phyloP scores from a whole-genome alignment of 768 basidiomycete genomes.

The Cyclocybe aegerita region DNA sequence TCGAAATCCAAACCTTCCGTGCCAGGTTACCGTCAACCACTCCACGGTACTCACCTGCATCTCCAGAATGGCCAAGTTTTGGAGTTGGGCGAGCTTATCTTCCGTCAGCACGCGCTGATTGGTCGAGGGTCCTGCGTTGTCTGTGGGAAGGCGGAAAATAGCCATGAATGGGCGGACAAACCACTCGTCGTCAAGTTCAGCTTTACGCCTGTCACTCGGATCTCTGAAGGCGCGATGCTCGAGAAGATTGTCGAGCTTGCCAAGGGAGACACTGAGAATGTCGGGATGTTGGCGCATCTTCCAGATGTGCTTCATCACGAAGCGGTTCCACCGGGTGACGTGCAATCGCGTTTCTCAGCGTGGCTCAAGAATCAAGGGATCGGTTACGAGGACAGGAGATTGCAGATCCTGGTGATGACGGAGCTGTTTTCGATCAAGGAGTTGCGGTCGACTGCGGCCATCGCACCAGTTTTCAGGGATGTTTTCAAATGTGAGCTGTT shows the following conservation, averaged over 20 bases:
- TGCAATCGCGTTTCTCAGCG: not conserved
- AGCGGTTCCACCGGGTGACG: not conserved
- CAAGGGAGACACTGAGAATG: not conserved
- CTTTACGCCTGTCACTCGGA: not conserved
- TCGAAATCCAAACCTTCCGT: too few species aligned
- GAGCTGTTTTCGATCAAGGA: conserved; percentile 3
- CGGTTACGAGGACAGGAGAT: not conserved
- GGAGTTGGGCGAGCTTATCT: not conserved
- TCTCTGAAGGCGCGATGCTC: conserved; percentile 1
- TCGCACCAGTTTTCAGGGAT: not conserved
- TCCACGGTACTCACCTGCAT: not conserved
- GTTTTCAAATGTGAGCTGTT: not conserved
- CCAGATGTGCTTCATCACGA: conserved; percentile 1
- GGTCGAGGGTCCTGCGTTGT: conserved; percentile 10
- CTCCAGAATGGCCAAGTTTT: not conserved
- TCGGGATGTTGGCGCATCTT: not conserved
- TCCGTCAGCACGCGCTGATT: conserved; percentile 4
- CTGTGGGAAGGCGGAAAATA: not conserved
- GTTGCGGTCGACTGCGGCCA: not conserved
- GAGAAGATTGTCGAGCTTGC: not conserved
- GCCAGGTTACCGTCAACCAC: not conserved
- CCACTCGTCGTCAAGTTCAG: conserved; percentile 9
- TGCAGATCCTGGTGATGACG: conserved; percentile 1
- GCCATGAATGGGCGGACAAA: not conserved
- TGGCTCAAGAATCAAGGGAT: not conserved